A percentile compares a stretch with the other conserved stretches of the same genome.
phyloP scores from a whole-genome alignment of 176 grass and related monocot genomes.

The Thalia dealbata region DNA sequence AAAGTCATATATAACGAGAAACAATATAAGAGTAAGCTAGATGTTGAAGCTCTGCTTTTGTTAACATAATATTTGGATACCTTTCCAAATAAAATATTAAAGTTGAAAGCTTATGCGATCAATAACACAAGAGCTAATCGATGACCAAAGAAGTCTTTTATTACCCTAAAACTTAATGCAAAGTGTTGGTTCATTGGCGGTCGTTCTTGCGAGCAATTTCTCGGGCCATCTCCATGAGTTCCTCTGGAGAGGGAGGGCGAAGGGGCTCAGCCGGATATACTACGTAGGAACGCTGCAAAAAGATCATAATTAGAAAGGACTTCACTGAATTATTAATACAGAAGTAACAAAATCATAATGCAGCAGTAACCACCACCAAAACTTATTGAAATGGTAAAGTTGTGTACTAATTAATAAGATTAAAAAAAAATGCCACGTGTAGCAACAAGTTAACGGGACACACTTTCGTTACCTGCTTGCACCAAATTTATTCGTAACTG shows the following conservation, averaged over 20 bases:
- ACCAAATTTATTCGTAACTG: background rate
- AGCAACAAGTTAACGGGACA: background rate
- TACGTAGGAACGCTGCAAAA: slow-evolving; percentile 72
- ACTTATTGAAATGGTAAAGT: background rate
- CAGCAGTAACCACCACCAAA: background rate
- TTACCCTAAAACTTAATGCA: background rate
- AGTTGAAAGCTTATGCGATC: too few species aligned
- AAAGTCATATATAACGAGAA: too few species aligned
- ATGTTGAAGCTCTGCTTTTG: too few species aligned
- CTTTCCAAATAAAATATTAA: too few species aligned
- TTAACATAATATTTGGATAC: too few species aligned
- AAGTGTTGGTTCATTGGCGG: background rate
- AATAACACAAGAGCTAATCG: too few species aligned
- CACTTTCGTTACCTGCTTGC: background rate
- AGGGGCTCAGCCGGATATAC: slow-evolving; percentile 82
- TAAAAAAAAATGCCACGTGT: too few species aligned
- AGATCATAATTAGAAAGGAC: background rate
- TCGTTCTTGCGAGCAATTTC: slow-evolving; percentile 60
- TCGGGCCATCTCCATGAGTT: slow-evolving; percentile 74
- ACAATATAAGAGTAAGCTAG: too few species aligned
- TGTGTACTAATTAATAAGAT: too few species aligned
- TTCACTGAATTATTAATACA: background rate
- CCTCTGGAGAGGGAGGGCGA: slow-evolving; percentile 64
- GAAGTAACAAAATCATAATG: background rate
- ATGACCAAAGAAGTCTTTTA: background rate